Evolutionary conservation across 2,329 filamentous ascomycete species (phyloP).

Genomic region (Penicillium sp.): DNA sequence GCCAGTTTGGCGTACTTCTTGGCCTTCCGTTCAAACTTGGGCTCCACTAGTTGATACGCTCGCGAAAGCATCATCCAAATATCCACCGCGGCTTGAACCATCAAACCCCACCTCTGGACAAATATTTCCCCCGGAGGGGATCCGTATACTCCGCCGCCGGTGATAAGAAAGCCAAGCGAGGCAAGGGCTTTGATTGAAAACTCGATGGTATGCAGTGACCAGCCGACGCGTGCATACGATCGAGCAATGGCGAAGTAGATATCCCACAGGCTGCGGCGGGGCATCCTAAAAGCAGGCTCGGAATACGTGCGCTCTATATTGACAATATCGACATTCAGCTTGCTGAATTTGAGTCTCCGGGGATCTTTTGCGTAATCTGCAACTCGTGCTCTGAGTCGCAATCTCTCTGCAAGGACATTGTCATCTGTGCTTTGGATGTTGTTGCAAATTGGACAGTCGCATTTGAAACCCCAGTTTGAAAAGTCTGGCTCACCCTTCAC

Average conservation of each 20-base stretch:
- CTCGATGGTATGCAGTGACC: neutral
- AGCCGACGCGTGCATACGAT: neutral
- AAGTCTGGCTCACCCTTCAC: neutral
- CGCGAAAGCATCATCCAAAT: slow-evolving; percentile 27
- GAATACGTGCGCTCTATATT: neutral
- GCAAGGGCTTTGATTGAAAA: neutral
- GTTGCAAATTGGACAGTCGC: slow-evolving; percentile 20
- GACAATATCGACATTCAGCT: neutral
- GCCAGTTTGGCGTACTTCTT: slow-evolving; percentile 28
- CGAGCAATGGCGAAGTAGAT: neutral
- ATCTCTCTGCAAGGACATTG: neutral
- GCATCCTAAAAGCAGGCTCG: neutral
- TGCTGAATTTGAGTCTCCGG: neutral
- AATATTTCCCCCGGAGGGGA: neutral
- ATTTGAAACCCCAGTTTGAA: slow-evolving; percentile 24
- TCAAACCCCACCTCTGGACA: slow-evolving; percentile 29
- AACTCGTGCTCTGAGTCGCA: neutral
- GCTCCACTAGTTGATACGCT: slow-evolving; percentile 23
- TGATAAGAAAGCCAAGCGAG: neutral
- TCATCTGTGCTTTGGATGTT: slow-evolving; percentile 8
- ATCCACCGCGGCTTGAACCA: slow-evolving; percentile 23
- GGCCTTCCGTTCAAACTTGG: slow-evolving; percentile 19
- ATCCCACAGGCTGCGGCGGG: neutral
- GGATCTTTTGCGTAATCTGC: neutral
- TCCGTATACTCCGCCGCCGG: neutral